Conservation (phyloP, 2,329 filamentous ascomycete species). For the Verticillium dahliae region DNA sequence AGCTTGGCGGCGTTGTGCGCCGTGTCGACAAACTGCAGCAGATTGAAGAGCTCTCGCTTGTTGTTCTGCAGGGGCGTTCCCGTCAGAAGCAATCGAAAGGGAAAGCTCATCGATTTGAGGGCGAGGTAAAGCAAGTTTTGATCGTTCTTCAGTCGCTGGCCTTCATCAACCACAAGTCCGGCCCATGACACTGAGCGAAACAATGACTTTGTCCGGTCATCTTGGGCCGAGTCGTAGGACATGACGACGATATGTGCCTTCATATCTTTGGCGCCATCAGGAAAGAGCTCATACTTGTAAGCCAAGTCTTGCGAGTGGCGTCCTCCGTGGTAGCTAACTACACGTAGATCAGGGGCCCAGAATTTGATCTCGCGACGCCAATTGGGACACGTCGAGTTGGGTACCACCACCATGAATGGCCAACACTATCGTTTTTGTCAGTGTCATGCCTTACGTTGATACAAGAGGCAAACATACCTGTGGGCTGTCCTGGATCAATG, state of each 20-base stretch:
- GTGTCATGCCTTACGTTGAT: neutral
- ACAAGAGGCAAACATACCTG: slow-evolving; percentile 23
- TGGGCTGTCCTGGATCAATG: slow-evolving; percentile 59
- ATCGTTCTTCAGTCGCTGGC: slow-evolving; percentile 92
- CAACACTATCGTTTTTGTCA: slow-evolving; percentile 49
- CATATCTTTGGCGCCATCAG: slow-evolving; percentile 56
- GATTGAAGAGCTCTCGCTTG: slow-evolving; percentile 86
- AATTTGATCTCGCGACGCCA: slow-evolving; percentile 95
- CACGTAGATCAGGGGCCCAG: slow-evolving; percentile 79
- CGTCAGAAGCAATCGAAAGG: slow-evolving; percentile 81
- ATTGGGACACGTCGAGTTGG: slow-evolving; percentile 93
- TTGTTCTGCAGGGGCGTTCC: slow-evolving; percentile 95
- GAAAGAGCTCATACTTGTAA: slow-evolving; percentile 80
- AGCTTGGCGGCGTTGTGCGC: slow-evolving; percentile 61
- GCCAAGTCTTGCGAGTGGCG: slow-evolving; percentile 68
- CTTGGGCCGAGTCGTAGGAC: slow-evolving; percentile 84
- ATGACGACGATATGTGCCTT: slow-evolving; percentile 89
- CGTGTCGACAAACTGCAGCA: slow-evolving; percentile 89
- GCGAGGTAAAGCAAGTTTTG: slow-evolving; percentile 73
- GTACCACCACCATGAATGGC: slow-evolving; percentile 89
- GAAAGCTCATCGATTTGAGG: slow-evolving; percentile 65
- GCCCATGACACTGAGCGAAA: slow-evolving; percentile 75
- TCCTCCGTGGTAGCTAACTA: slow-evolving; percentile 89
- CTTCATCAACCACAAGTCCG: slow-evolving; percentile 88
- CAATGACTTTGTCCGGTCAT: slow-evolving; percentile 57